These are phyloP conservation scores for Pseudopyrenochaeta lycopersici DNA, from an alignment of 2,329 filamentous ascomycete species.

Conservation along the genomic window DNA sequence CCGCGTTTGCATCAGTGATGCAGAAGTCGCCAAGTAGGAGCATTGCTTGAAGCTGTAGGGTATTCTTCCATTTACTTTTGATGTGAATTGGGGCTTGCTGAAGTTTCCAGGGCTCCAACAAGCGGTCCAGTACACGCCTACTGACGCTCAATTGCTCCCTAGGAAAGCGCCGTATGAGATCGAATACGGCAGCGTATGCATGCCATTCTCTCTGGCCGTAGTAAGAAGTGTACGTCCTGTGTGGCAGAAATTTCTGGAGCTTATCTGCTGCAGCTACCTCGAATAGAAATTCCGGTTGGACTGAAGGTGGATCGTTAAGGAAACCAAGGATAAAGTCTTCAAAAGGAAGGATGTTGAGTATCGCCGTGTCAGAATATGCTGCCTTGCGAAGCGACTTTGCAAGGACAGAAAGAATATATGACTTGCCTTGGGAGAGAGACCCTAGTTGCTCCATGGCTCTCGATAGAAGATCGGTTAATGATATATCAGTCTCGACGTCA, in stretches of 20 bases:
- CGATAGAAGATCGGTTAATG: constrained; percentile 28
- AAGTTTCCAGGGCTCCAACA: constrained; percentile 54
- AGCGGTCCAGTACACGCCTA: constrained; percentile 39
- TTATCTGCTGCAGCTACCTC: constrained; percentile 53
- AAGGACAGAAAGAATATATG: constrained; percentile 45
- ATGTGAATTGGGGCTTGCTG: constrained; percentile 55
- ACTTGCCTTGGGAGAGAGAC: constrained; percentile 41
- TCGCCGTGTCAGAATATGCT: constrained; percentile 34
- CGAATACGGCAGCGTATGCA: constrained; percentile 57
- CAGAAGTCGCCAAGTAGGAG: constrained; percentile 54
- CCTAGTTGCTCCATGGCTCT: constrained; percentile 38
- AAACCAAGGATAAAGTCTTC: constrained; percentile 52
- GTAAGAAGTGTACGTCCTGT: constrained; percentile 52
- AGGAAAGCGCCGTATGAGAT: constrained; percentile 54
- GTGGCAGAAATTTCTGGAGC: constrained; percentile 38
- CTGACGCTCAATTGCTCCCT: constrained; percentile 29
- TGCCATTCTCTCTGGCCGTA: constrained; percentile 55
- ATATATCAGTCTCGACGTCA: neutral
- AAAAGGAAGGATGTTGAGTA: constrained; percentile 45
- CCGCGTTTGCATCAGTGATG: constrained; percentile 34
- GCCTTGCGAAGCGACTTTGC: constrained; percentile 42
- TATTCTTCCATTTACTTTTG: constrained; percentile 59
- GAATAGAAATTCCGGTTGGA: constrained; percentile 56
- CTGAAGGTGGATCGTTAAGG: constrained; percentile 51
- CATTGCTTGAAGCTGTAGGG: constrained; percentile 58